Base-by-base conservation (phyloP, 306 rosid genomes). In the Vigna unguiculata region DNA sequence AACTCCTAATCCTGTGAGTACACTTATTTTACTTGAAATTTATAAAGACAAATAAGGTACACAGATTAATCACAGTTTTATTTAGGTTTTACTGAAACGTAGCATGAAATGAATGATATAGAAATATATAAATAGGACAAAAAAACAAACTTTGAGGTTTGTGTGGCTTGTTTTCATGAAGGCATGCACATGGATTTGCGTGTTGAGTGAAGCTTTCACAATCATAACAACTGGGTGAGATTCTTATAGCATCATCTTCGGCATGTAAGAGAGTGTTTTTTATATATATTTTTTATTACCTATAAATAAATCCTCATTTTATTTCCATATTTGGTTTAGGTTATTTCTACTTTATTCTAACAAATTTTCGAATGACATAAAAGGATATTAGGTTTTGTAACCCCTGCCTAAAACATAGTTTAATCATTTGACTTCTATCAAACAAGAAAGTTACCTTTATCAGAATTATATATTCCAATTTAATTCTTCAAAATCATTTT, bases 141-240 rank as follows among this genome's bases (percentile, higher is more conserved):
- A 63, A 63, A n/a, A 63, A 63, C 28, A 63, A 63, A 45, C 22
- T 6, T 54, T 0, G 36, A 49, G 43, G 10, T 58, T 24, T 78
- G 6, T 70, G 54, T 69, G 61, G 54, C 45, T 59, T 41, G 21
- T 46, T 69, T 46, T 47, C 16, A 22, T 59, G 45, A 30, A 32
- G 34, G 11, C 71, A 32, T 30, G 20, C 71, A 78, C 82, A 69
- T 69, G 62, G 61, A 45, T 54, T 67, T 28, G 48, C 19, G 43
- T 11, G 6, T 60, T 30, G 13, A 62, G 69, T 38, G 30, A 63
- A 63, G n/a, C 69, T 63, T 63, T 62, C 47, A 62, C 69, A 34
- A 34, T 62, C 47, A 20, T 62, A 62, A 61, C 68, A 61, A 62
- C 47, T 38, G 69, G 28, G 38, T 36, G 49, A 17, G 49, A 24